phyloP scores from a whole-genome alignment of 208 protist species.

The Kentomonas sorsogonicus region DNA sequence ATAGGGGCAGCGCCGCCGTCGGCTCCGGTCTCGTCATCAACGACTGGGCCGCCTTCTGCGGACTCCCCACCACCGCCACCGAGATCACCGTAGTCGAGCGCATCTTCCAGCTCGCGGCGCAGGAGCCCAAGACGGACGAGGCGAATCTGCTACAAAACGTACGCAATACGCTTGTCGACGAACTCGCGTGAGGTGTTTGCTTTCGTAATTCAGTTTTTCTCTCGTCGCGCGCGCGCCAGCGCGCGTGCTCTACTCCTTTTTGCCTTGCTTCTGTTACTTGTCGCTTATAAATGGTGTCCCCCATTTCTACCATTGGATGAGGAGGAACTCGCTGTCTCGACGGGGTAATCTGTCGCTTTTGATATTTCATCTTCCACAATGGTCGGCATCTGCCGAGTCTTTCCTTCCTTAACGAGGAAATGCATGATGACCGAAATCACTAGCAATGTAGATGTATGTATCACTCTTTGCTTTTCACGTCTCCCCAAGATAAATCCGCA shows the following conservation, averaged over 20 bases:
- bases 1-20: constrained; percentile 95
- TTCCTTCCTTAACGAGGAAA: too few relatives aligned
- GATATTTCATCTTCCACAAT: too few relatives aligned
- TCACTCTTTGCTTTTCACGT: too few relatives aligned
- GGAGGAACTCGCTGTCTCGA: too few relatives aligned
- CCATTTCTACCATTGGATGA: too few relatives aligned
- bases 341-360: too few relatives aligned
- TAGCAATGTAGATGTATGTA: too few relatives aligned
- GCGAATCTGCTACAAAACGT: constrained; percentile 82
- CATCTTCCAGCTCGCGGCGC: constrained; percentile 97
- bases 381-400: too few relatives aligned
- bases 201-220: too few relatives aligned
- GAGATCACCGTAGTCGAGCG: constrained; percentile 99
- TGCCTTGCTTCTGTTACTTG: background rate
- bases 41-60: constrained; percentile 98
- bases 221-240: background rate
- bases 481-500: too few relatives aligned
- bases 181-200: constrained; percentile 57
- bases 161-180: constrained; percentile 81
- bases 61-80: constrained; percentile 98
- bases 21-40: constrained; percentile 97
- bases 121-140: constrained; percentile 45
- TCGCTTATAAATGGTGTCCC: too few relatives aligned
- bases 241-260: background rate
- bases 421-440: too few relatives aligned